Percentiles rank a stretch among this genome's conserved stretches.
Conservation (phyloP, 257 asterid species). For the Plantago ovata region DNA sequence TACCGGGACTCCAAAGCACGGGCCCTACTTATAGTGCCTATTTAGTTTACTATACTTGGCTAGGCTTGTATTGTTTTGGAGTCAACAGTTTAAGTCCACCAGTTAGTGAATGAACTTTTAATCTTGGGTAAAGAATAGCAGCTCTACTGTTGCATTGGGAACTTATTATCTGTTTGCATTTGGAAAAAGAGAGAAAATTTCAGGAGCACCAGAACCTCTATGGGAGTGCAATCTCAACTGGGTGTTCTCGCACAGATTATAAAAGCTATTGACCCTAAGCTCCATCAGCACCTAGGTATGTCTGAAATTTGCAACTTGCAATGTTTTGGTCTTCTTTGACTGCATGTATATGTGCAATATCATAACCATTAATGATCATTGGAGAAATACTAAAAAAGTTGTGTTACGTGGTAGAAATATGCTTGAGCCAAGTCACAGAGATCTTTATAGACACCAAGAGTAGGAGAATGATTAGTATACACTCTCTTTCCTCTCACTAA, state of each 20-base stretch:
- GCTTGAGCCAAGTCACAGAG: no score
- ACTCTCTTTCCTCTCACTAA: conserved; percentile 5
- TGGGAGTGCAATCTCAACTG: conserved; percentile 95
- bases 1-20: not conserved
- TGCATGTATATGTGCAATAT: no score
- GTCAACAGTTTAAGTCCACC: no score
- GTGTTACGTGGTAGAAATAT: no score
- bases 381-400: no score
- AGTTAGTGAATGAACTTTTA: no score
- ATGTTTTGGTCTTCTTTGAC: no score
- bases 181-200: conserved; percentile 83
- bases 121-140: not conserved
- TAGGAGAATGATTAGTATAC: not conserved
- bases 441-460: not conserved
- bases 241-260: conserved; percentile 74
- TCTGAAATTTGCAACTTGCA: not conserved
- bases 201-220: conserved; percentile 64
- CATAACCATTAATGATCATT: no score
- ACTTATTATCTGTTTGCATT: conserved; percentile 27
- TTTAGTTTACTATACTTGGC: no score
- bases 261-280: conserved; percentile 86
- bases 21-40: no score
- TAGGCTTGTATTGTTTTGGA: no score
- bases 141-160: conserved; percentile 16
- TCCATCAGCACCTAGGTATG: conserved; percentile 93